These are phyloP conservation scores for Yamadazyma conglobata DNA, from an alignment of 1,139 yeast genomes.

Conservation along the genomic window DNA sequence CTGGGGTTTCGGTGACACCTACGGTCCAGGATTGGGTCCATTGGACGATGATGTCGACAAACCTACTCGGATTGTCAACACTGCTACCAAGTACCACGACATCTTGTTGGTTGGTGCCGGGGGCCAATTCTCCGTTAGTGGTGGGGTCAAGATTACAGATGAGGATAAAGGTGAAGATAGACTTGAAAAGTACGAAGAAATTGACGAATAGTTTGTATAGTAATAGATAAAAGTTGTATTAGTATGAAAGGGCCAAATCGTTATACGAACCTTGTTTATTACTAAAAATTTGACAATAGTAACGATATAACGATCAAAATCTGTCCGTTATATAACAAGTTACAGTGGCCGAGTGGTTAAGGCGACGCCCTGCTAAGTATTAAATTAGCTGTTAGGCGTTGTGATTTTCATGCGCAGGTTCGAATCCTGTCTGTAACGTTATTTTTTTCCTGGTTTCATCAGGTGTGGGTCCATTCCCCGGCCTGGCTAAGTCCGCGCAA, in stretches of 20 bases:
- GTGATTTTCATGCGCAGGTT: conserved; percentile 87
- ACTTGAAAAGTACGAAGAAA: conserved; percentile 45
- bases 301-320: too few species aligned
- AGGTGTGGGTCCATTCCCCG: too few species aligned
- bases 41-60: conserved; percentile 82
- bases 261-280: too few species aligned
- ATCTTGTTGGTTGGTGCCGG: conserved; percentile 81
- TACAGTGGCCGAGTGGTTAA: conserved; percentile 65
- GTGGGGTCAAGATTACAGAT: conserved; percentile 65
- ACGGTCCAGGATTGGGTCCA: conserved; percentile 93
- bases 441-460: too few species aligned
- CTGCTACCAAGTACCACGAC: conserved; percentile 81
- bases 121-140: conserved; percentile 90
- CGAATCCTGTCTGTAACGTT: conserved; percentile 85
- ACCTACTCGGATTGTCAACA: conserved; percentile 85
- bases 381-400: conserved; percentile 54
- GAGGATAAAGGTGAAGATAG: conserved; percentile 62
- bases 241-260: too few species aligned
- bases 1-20: conserved; percentile 98
- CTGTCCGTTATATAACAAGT: too few species aligned
- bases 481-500: too few species aligned
- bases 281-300: too few species aligned
- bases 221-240: too few species aligned
- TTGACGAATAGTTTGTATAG: conserved; percentile 22
- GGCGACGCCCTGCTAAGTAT: conserved; percentile 58